A percentile compares a stretch with the other conserved stretches of the same genome.
Conservation (phyloP, 352 stramenopile genomes). For the Phytophthora macrochlamydospora region DNA sequence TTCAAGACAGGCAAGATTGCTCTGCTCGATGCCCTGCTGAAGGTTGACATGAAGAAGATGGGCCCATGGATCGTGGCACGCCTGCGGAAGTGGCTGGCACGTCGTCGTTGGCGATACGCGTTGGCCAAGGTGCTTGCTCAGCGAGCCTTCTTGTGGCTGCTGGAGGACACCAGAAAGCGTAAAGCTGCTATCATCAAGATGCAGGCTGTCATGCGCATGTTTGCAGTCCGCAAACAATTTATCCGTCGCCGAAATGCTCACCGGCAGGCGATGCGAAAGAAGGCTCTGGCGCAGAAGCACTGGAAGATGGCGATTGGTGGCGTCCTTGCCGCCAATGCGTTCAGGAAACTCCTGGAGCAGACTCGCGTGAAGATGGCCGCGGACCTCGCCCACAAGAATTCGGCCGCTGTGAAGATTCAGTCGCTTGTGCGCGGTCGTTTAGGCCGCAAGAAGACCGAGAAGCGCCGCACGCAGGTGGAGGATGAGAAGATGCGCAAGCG, state of each 20-base stretch:
- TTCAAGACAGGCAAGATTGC: slow-evolving; percentile 93
- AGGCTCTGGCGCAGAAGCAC: slow-evolving; percentile 72
- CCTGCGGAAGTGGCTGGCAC: slow-evolving; percentile 84
- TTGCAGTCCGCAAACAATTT: slow-evolving; percentile 84
- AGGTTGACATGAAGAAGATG: slow-evolving; percentile 92
- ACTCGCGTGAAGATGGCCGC: slow-evolving; percentile 53
- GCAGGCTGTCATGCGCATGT: slow-evolving; percentile 88
- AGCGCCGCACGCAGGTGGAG: slow-evolving; percentile 64
- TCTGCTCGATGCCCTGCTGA: slow-evolving; percentile 84
- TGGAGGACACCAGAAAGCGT: slow-evolving; percentile 74
- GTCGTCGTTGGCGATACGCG: slow-evolving; percentile 85
- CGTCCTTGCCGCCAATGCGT: slow-evolving; percentile 69
- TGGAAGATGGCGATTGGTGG: slow-evolving; percentile 73
- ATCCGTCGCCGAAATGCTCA: slow-evolving; percentile 68
- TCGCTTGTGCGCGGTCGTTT: slow-evolving; percentile 84
- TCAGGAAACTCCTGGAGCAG: slow-evolving; percentile 63
- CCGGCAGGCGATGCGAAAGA: slow-evolving; percentile 67
- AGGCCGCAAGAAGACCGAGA: slow-evolving; percentile 72
- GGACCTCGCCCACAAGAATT: slow-evolving; percentile 48
- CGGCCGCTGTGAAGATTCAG: slow-evolving; percentile 76
- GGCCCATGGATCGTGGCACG: slow-evolving; percentile 85
- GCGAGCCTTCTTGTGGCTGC: slow-evolving; percentile 80
- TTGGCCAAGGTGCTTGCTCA: slow-evolving; percentile 86
- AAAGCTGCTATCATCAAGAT: slow-evolving; percentile 83
- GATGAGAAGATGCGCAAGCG: slow-evolving; percentile 84